Percentiles rank a stretch among this genome's conserved stretches.
Conservation (phyloP, 2,329 filamentous ascomycete genomes). For the Aspergillus fischeri region DNA sequence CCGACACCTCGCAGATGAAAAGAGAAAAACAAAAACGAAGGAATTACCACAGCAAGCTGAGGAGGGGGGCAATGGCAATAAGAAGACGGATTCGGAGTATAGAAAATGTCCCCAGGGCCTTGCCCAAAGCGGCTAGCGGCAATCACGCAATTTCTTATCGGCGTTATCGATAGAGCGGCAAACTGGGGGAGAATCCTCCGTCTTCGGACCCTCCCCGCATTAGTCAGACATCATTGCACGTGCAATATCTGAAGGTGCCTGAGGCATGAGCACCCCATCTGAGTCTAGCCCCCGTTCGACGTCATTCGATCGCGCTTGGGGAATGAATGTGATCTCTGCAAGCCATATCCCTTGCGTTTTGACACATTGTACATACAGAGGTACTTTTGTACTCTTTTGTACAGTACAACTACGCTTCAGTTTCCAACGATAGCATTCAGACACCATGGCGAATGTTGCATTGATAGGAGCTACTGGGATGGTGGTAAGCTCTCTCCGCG, state of each 20-base stretch:
- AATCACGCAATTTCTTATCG: constrained; percentile 37
- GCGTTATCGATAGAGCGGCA: constrained; percentile 25
- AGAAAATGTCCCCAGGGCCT: constrained; percentile 26
- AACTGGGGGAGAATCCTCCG: constrained; percentile 11
- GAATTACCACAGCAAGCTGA: constrained; percentile 15
- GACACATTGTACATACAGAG: not conserved
- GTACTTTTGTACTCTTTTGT: not conserved
- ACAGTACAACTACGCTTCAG: not conserved
- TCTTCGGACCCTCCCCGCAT: constrained; percentile 17
- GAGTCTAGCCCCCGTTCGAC: constrained; percentile 4
- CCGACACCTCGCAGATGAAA: constrained; percentile 23
- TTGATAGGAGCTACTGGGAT: constrained; percentile 47
- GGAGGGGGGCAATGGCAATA: constrained; percentile 9
- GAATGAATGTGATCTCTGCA: not conserved
- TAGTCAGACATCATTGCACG: constrained; percentile 7
- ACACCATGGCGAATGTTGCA: constrained; percentile 42
- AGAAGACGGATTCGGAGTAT: constrained; percentile 16
- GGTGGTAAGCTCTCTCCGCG: constrained; percentile 36
- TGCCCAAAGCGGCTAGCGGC: constrained; percentile 29
- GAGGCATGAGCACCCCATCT: not conserved
- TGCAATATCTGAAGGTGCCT: not conserved
- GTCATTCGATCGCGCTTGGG: constrained; percentile 2
- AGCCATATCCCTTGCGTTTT: not conserved
- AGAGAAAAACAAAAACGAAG: constrained; percentile 18
- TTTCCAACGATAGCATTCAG: not conserved